Evolutionary conservation across 78 protist species (phyloP).

Genomic region (Dictyostelium intermedium): DNA sequence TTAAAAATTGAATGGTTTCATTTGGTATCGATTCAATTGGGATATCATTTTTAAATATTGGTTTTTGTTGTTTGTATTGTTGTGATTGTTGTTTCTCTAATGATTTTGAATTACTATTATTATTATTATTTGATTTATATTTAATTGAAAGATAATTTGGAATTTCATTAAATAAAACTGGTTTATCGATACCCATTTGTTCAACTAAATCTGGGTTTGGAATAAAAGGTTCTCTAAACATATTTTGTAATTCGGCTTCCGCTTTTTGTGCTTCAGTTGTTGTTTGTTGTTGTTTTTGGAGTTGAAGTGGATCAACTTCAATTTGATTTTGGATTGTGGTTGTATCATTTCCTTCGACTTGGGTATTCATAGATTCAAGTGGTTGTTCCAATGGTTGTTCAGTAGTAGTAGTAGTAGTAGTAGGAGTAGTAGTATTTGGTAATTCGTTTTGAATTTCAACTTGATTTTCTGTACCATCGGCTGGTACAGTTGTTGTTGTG

Average conservation of each 20-base stretch:
- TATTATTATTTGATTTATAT: neutral
- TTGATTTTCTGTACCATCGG: neutral
- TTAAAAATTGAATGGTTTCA: slow-evolving; percentile 21
- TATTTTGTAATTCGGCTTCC: neutral
- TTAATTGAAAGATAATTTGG: slow-evolving; percentile 25
- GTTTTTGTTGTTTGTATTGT: neutral
- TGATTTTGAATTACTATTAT: neutral
- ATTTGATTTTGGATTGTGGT: neutral
- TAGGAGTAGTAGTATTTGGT: neutral
- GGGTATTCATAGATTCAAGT: neutral
- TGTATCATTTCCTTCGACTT: neutral
- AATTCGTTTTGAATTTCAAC: neutral
- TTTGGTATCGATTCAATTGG: neutral
- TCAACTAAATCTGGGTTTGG: neutral
- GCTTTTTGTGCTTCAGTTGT: neutral
- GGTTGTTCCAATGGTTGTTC: neutral
- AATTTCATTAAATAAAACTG: slow-evolving; percentile 31
- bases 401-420: neutral
- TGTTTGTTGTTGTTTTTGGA: neutral
- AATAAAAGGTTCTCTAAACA: neutral
- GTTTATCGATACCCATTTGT: slow-evolving; percentile 25
- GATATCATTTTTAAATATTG: neutral
- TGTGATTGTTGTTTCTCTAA: neutral
- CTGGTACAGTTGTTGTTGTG: neutral
- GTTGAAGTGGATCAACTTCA: neutral